Base-by-base conservation (phyloP, 768 basidiomycete species). In the Boletus pseudopeckii region DNA sequence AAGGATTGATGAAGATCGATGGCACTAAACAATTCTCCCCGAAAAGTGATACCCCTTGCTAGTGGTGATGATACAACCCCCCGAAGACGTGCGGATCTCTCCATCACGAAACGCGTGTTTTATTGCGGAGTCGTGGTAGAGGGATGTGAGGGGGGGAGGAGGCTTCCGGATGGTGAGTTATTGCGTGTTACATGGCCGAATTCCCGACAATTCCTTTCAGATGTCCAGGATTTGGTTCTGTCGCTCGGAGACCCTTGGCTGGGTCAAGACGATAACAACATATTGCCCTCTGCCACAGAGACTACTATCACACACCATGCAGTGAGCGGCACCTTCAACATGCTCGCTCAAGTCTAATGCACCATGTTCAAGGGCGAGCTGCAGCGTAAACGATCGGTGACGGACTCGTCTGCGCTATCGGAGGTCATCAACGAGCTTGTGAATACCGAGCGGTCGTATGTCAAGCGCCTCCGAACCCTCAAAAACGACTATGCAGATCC, bases 401-500 rank as follows among this genome's bases (percentile, higher is more conserved):
- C 88, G 17, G 80, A 89, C 64, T 69, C 82, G 34, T 79, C 84
- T 53, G 81, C 85, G 14, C 77, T 95, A 43, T 72, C 78, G 30
- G 86, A 90, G 45, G 81, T 90, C 52, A 79, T 96, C 59, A 86
- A 86, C 57, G 95, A 98, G 71, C 80, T 98, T 17, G 82, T 97
- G 15, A 79, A 83, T 34, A 98, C 93, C 13, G 95, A 98, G 69
- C 82, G 85, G 52, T 86, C 90, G 45, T 98, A 98, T 68, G 85
- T 97, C 56, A 83, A 80, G 58, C 83, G 92, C 14, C 79, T 98
- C 17, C 81, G 81, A 60, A 86, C 84, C 28, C 81, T 98, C 64
- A 94, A 95, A 71, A 72, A 79, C 42, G 85, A 91, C 62, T 98
- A 97, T 65, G 96, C 95, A 33, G 88, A 92, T 67, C 97, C 94